These are phyloP conservation scores for Brassica cretica DNA, from an alignment of 345 rosid species.

Conservation along the genomic window DNA sequence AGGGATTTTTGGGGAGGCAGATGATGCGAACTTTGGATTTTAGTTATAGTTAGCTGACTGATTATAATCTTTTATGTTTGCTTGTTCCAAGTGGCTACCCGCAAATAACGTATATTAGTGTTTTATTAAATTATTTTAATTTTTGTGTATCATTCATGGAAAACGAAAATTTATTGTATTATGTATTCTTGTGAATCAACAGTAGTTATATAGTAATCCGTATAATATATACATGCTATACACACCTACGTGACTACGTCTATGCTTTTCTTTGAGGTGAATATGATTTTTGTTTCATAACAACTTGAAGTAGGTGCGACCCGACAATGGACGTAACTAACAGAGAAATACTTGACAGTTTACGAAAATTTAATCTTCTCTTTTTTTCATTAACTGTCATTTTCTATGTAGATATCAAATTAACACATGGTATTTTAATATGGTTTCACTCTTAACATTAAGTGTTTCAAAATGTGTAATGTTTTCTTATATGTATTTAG, in stretches of 20 bases:
- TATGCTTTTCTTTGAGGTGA: not conserved
- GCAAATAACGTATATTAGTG: not conserved
- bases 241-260: not conserved
- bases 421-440: not conserved
- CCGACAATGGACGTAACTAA: not conserved
- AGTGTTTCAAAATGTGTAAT: not conserved
- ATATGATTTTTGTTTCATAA: not conserved
- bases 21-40: slow-evolving; percentile 30
- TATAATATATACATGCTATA: not conserved
- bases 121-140: not conserved
- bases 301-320: not conserved
- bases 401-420: not conserved
- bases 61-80: not conserved
- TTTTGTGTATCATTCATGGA: not conserved
- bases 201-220: not conserved
- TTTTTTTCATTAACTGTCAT: not conserved
- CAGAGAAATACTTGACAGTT: not conserved
- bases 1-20: slow-evolving; percentile 10
- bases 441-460: not conserved
- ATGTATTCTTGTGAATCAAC: not conserved
- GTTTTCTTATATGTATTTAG: not conserved
- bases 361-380: not conserved
- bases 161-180: not conserved
- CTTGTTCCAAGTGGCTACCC: not conserved
- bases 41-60: slow-evolving; percentile 38